These are phyloP conservation scores for Claviceps humidiphila DNA, from an alignment of 2,329 filamentous ascomycete species.

Conservation along the genomic window DNA sequence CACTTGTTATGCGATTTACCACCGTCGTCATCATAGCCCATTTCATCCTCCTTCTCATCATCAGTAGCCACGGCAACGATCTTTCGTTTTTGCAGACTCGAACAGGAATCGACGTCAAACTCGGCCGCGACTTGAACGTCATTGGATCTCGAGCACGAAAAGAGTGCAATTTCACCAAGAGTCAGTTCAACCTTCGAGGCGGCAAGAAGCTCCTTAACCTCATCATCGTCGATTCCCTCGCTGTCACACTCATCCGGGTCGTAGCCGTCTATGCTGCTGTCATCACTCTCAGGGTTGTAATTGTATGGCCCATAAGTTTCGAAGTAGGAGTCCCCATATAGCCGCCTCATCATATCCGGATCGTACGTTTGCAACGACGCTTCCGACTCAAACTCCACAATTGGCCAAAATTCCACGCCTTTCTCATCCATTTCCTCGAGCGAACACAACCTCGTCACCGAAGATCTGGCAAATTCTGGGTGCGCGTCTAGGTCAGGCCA, in stretches of 20 bases:
- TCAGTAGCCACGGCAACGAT: slow-evolving; percentile 15
- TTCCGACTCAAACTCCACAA: slow-evolving; percentile 17
- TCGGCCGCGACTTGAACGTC: slow-evolving; percentile 5
- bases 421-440: neutral
- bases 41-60: slow-evolving; percentile 11
- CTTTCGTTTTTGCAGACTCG: slow-evolving; percentile 15
- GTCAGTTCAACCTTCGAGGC: slow-evolving; percentile 7
- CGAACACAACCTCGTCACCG: neutral
- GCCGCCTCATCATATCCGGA: slow-evolving; percentile 4
- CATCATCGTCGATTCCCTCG: slow-evolving; percentile 24
- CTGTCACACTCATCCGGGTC: slow-evolving; percentile 24
- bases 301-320: no score
- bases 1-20: neutral
- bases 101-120: neutral
- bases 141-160: slow-evolving; percentile 3
- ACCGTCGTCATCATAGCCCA: slow-evolving; percentile 15
- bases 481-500: no score
- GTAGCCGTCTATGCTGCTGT: slow-evolving; percentile 4
- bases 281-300: neutral
- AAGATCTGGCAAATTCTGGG: no score
- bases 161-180: neutral
- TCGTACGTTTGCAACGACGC: slow-evolving; percentile 9
- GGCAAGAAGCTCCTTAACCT: slow-evolving; percentile 13
- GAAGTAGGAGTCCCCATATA: neutral
- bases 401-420: slow-evolving; percentile 15